Percentiles rank a stretch among this genome's conserved stretches.
Evolutionary conservation across 2,329 filamentous ascomycete species (phyloP).

Genomic region (Penicillium sp.): DNA sequence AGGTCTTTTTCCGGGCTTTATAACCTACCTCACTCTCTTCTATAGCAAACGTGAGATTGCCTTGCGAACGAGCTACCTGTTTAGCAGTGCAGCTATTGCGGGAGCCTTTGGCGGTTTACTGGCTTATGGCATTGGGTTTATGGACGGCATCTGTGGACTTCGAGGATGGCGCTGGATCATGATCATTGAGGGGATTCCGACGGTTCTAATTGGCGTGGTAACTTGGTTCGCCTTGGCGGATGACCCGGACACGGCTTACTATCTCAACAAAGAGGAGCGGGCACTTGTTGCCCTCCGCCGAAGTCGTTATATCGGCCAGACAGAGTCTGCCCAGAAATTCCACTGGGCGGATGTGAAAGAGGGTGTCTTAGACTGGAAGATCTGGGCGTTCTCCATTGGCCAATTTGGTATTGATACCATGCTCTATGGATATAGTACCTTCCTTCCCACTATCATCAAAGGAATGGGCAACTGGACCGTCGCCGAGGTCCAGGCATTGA

Average conservation of each 20-base stretch:
- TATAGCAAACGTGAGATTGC: constrained; percentile 72
- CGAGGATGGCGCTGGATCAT: constrained; percentile 72
- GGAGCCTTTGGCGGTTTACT: constrained; percentile 70
- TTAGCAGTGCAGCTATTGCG: constrained; percentile 62
- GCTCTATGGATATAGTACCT: constrained; percentile 75
- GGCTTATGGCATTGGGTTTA: constrained; percentile 69
- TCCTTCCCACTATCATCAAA: constrained; percentile 74
- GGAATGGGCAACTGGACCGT: constrained; percentile 62
- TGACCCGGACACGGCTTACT: constrained; percentile 62
- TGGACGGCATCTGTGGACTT: constrained; percentile 65
- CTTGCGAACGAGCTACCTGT: constrained; percentile 69
- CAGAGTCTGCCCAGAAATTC: constrained; percentile 51
- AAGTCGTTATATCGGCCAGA: constrained; percentile 51
- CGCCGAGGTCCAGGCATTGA: constrained; percentile 69
- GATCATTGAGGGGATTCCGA: constrained; percentile 56
- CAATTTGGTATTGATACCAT: constrained; percentile 74
- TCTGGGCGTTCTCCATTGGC: constrained; percentile 65
- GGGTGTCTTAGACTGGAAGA: constrained; percentile 72
- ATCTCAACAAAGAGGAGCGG: constrained; percentile 59
- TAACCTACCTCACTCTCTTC: constrained; percentile 71
- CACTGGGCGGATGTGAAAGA: constrained; percentile 63
- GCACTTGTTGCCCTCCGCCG: constrained; percentile 54
- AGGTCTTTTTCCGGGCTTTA: constrained; percentile 65
- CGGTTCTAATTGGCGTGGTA: constrained; percentile 54
- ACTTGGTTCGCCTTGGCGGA: constrained; percentile 63